phyloP scores from a whole-genome alignment of 2,329 filamentous ascomycete genomes.

The Aphanoascus verrucosus region DNA sequence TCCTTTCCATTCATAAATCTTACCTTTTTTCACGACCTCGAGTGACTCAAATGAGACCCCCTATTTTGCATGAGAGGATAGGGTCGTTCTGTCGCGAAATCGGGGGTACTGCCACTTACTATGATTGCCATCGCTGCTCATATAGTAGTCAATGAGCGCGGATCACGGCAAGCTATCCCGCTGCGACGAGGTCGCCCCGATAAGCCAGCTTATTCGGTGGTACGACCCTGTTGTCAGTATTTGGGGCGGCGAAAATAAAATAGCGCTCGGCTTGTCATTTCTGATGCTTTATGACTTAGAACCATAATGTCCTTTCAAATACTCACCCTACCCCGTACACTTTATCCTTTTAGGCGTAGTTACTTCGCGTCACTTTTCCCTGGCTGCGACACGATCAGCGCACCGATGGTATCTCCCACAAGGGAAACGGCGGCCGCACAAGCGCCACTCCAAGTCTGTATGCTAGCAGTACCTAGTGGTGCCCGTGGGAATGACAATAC shows the following conservation, averaged over 20 bases:
- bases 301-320: not conserved
- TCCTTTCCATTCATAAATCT: conserved; percentile 11
- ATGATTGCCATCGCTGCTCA: not conserved
- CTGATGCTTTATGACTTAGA: not conserved
- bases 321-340: too few relatives aligned
- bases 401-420: conserved; percentile 56
- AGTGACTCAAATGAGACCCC: not conserved
- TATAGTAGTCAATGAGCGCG: not conserved
- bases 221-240: not conserved
- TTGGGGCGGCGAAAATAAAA: not conserved
- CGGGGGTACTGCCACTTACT: too few relatives aligned
- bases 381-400: too few relatives aligned
- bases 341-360: not conserved
- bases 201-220: not conserved
- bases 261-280: not conserved
- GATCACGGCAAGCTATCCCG: not conserved
- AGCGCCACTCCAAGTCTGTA: conserved; percentile 84
- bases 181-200: not conserved
- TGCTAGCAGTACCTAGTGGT: conserved; percentile 80
- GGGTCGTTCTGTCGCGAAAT: not conserved
- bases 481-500: conserved; percentile 80
- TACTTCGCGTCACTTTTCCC: not conserved
- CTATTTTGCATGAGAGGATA: not conserved
- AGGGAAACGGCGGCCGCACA: conserved; percentile 68
- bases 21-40: too few relatives aligned